These are phyloP conservation scores for Gossypium mustelinum DNA, from an alignment of 345 rosid genomes.

Conservation along the genomic window DNA sequence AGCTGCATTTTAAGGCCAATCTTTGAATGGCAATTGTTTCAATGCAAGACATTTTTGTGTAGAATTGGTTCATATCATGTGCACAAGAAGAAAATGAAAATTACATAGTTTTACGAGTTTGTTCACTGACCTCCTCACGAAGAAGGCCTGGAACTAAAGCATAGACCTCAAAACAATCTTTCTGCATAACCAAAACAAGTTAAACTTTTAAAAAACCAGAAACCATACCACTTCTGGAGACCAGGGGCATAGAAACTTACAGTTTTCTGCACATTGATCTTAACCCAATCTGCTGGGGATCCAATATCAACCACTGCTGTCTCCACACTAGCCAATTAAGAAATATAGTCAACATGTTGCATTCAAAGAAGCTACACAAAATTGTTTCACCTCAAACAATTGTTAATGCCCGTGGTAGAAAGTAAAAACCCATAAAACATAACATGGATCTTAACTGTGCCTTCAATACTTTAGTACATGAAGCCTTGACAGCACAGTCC, in stretches of 20 bases:
- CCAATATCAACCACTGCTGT: slow-evolving; percentile 53
- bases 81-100: not conserved
- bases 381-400: not conserved
- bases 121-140: slow-evolving; percentile 53
- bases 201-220: not conserved
- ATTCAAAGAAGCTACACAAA: not conserved
- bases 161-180: slow-evolving; percentile 64
- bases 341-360: slow-evolving; percentile 2
- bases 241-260: slow-evolving; percentile 33
- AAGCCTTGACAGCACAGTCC: slow-evolving; percentile 46
- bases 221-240: slow-evolving; percentile 3
- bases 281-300: slow-evolving; percentile 72
- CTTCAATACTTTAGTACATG: slow-evolving; percentile 44
- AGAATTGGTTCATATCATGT: not conserved
- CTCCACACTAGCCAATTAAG: slow-evolving; percentile 38
- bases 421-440: slow-evolving; percentile 8
- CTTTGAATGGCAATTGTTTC: not conserved
- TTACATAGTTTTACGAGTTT: not conserved
- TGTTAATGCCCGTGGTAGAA: slow-evolving; percentile 3
- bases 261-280: slow-evolving; percentile 60
- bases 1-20: not conserved
- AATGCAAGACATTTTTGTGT: not conserved
- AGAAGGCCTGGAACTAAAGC: slow-evolving; percentile 76
- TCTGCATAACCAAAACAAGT: slow-evolving; percentile 32
- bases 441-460: slow-evolving; percentile 51